phyloP scores from a whole-genome alignment of 768 basidiomycete genomes.

The Naganishia vaughanmartiniae region DNA sequence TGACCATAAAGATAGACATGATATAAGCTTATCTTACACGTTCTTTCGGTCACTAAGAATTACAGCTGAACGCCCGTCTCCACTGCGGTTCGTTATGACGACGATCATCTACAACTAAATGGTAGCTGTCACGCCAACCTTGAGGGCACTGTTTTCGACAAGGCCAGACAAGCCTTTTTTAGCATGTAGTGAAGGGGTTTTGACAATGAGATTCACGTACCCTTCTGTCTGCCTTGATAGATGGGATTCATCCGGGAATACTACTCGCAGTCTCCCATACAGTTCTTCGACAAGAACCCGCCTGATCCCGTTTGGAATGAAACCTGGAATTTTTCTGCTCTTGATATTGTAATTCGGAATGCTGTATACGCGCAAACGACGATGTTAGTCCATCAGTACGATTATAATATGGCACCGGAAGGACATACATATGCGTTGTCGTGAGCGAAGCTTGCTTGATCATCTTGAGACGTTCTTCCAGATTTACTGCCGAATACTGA shows the following conservation, averaged over 20 bases:
- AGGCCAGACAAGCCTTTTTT: background rate
- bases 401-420: background rate
- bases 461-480: conserved; percentile 52
- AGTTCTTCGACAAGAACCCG: conserved; percentile 62
- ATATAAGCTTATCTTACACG: no score
- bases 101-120: background rate
- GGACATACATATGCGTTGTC: conserved; percentile 62
- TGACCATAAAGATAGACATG: no score
- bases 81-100: no score
- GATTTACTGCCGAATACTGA: conserved; percentile 48
- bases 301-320: conserved; percentile 55
- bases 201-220: background rate
- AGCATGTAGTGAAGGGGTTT: background rate
- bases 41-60: no score
- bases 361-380: conserved; percentile 46
- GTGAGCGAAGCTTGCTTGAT: conserved; percentile 55
- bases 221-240: background rate
- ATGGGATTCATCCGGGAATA: conserved; percentile 34
- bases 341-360: conserved; percentile 63
- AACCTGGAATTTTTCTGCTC: conserved; percentile 49
- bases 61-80: no score
- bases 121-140: conserved; percentile 9
- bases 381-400: background rate
- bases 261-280: conserved; percentile 58
- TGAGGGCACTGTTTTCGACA: background rate